Percentiles rank a stretch among this genome's conserved stretches.
Conservation (phyloP, 257 asterid species). For the Nicotiana obtusifolia region DNA sequence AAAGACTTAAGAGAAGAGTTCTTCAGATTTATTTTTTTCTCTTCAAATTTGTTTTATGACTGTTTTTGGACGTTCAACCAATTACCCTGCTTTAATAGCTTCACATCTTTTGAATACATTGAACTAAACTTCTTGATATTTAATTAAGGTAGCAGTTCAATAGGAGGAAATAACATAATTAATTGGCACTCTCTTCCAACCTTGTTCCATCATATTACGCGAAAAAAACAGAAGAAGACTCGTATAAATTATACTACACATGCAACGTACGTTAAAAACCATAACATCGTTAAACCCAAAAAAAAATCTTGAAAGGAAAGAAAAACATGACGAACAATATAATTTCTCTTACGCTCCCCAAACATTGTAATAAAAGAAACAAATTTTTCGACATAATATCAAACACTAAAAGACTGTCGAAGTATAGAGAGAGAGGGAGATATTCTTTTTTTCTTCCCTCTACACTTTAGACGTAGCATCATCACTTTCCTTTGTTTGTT, state of each 20-base stretch:
- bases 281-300: background rate
- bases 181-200: background rate
- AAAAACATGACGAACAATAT: background rate
- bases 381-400: background rate
- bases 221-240: background rate
- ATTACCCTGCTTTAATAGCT: background rate
- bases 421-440: too few species aligned
- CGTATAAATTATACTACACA: too few species aligned
- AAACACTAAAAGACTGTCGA: background rate
- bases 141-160: background rate
- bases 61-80: background rate
- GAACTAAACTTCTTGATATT: background rate
- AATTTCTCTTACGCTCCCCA: background rate
- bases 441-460: background rate
- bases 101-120: background rate
- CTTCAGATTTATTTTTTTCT: background rate
- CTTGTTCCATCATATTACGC: background rate
- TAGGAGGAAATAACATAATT: too few species aligned
- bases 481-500: background rate
- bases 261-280: background rate
- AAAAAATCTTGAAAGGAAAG: background rate
- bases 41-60: background rate
- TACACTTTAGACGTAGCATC: background rate
- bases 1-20: too few species aligned
- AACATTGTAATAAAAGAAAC: background rate